Percentiles rank a stretch among this genome's conserved stretches.
Conservation (phyloP, 441 rosid species). For the Brassica balearica region DNA sequence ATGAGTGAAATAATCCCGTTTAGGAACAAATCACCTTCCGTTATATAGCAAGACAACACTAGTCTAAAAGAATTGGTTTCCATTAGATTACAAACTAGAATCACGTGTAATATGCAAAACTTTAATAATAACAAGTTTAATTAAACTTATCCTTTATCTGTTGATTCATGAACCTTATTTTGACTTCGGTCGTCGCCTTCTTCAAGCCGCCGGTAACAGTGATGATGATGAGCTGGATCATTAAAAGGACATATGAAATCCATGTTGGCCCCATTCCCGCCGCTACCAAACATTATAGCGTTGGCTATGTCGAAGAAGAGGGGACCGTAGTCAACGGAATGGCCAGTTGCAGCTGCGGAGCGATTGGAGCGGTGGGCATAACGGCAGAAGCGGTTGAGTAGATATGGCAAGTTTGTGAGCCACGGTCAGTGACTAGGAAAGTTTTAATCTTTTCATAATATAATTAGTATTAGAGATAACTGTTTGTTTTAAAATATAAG, state of each 20-base stretch:
- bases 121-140: conserved; percentile 15
- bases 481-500: too few relatives aligned
- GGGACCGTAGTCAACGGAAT: too few relatives aligned
- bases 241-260: conserved; percentile 55
- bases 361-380: too few relatives aligned
- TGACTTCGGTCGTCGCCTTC: conserved; percentile 42
- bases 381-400: neutral
- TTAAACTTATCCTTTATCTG: neutral
- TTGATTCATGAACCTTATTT: conserved; percentile 40
- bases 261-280: conserved; percentile 67
- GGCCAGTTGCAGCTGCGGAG: too few relatives aligned
- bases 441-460: too few relatives aligned
- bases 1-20: neutral
- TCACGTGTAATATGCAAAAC: conserved; percentile 12
- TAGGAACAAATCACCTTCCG: neutral
- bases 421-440: too few relatives aligned
- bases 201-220: conserved; percentile 38
- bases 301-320: conserved; percentile 63
- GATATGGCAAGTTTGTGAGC: too few relatives aligned
- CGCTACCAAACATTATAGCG: conserved; percentile 69
- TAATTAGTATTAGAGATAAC: too few relatives aligned
- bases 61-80: neutral
- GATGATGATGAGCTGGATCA: conserved; percentile 28
- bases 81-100: conserved; percentile 19
- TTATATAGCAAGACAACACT: neutral